Conservation (phyloP, 208 protist species). For the Crithidia fasciculata region DNA sequence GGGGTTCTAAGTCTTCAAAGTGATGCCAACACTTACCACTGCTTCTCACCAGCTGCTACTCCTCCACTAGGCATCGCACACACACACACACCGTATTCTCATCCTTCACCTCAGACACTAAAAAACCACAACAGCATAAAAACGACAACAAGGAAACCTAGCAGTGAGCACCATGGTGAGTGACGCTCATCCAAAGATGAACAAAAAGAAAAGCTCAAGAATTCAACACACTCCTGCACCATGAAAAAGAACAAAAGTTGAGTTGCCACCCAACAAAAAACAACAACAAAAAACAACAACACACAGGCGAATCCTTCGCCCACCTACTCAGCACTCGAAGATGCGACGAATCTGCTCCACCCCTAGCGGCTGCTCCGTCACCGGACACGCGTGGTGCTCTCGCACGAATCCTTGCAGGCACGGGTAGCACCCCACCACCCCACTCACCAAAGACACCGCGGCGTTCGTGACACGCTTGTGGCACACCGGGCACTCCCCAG, state of each 20-base stretch:
- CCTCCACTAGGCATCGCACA: too few species aligned
- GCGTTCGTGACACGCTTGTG: conserved; percentile 60
- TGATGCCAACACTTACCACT: too few species aligned
- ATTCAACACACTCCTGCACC: not conserved
- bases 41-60: too few species aligned
- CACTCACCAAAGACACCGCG: conserved; percentile 66
- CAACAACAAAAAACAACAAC: conserved; percentile 11
- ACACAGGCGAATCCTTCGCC: not conserved
- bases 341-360: conserved; percentile 75
- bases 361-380: conserved; percentile 49
- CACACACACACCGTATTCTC: too few species aligned
- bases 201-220: too few species aligned
- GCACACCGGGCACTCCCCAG: conserved; percentile 76
- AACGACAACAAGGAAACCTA: too few species aligned
- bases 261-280: conserved; percentile 10
- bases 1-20: too few species aligned
- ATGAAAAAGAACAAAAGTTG: not conserved
- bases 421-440: conserved; percentile 84
- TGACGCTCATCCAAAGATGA: too few species aligned
- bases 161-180: too few species aligned
- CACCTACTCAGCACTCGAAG: conserved; percentile 59
- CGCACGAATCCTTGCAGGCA: conserved; percentile 62
- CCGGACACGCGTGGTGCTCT: conserved; percentile 62
- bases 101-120: too few species aligned
- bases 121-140: too few species aligned